Evolutionary conservation across 1,284 basidiomycete species (phyloP), one percentile per base, ranked within the genome.

Genomic region (Coniophora puteana): DNA sequence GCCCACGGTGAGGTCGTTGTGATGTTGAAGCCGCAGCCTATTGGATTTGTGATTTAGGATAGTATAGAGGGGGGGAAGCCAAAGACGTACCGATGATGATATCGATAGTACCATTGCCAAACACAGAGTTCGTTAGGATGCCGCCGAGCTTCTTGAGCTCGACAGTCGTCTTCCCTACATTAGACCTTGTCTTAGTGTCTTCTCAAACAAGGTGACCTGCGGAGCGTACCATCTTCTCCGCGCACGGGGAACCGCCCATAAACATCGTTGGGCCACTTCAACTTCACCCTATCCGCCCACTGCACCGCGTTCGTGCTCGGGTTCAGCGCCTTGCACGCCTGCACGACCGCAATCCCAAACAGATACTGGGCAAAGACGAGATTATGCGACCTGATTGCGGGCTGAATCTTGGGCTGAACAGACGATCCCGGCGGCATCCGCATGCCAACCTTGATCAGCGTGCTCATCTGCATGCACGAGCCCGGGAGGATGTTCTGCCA

Each of bases 251-350:
- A 62, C 26, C 78, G 73, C 2, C 82, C 86, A 56, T 98, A 99
- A 6, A 99, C 69, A 57, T 99, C 95, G 57, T 99, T 99, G 10
- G 95, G 95, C 96, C 96, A 99, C 64, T 99, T 99, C 40, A 99
- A 71, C 35, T 82, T 76, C 4, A 95, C 76, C 4, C 70, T 71
- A 11, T 71, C 66, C 1, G 82, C 86, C 46, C 69, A 69, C 20
- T 60, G 62, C 0, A 66, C 8, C 14, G 29, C 8, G 8, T 8
- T 6, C 14, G 41, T 37, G 4, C 41, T 24, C 5, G 61, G 50
- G 10, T 71, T 82, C 1, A 89, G 66, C 10, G 11, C 69, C 2
- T 78, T 67, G 49, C 89, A 85, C 0, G 91, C 93, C 53, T 94
- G 87, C 4, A 84, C 80, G n/a, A 98, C 83, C 0, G 94, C 91